These are phyloP conservation scores for Misopates orontium DNA, from an alignment of 257 asterid species.

Conservation along the genomic window DNA sequence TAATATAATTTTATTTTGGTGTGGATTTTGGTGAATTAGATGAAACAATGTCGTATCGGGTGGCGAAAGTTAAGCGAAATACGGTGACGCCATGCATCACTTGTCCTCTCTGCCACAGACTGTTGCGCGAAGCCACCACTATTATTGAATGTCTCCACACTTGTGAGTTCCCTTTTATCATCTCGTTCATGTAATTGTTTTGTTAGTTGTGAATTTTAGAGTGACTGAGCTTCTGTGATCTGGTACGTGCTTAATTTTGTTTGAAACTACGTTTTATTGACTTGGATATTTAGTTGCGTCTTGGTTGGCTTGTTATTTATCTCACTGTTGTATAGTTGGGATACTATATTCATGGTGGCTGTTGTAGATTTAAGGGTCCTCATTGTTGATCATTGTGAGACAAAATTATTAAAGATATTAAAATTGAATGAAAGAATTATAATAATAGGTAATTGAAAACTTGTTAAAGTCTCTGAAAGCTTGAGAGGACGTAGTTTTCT, in stretches of 20 bases:
- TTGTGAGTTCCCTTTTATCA: conserved; percentile 38
- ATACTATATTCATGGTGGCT: no score
- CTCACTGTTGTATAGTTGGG: no score
- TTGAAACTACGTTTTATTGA: conserved; percentile 23
- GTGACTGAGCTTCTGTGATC: conserved; percentile 18
- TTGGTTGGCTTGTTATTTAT: conserved; percentile 13
- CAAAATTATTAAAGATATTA: background rate
- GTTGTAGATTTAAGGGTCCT: no score
- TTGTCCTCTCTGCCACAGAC: conserved; percentile 57
- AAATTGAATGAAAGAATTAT: background rate
- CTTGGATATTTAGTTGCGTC: conserved; percentile 28
- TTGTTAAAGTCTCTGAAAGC: background rate
- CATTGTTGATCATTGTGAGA: no score
- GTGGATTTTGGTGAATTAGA: no score
- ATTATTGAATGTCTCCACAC: conserved; percentile 66
- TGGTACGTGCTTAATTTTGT: conserved; percentile 30
- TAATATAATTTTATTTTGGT: no score
- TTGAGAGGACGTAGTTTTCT: background rate
- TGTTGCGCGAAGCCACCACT: conserved; percentile 60
- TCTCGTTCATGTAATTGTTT: background rate
- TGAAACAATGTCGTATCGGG: conserved; percentile 41
- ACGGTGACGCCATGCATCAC: conserved; percentile 64
- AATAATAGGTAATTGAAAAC: no score
- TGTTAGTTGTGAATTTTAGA: background rate
- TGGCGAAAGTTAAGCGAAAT: conserved; percentile 42